phyloP scores from a whole-genome alignment of 164 flowering plant species.

The Amborella trichopoda region DNA sequence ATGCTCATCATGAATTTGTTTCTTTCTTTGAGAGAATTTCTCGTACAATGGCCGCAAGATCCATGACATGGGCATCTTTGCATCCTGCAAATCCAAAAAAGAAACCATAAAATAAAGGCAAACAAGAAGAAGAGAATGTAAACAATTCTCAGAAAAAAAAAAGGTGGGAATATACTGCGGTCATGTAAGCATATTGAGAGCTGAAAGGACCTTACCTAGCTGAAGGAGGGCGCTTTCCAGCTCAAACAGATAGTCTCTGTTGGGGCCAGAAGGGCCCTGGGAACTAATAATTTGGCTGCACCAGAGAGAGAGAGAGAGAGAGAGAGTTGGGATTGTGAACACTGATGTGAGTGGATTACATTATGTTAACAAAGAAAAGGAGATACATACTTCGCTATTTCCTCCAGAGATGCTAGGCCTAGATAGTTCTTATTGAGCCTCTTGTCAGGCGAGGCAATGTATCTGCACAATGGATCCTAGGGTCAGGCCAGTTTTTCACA shows the following conservation, averaged over 20 bases:
- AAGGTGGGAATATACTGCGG: not conserved
- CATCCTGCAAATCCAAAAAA: slow-evolving; percentile 33
- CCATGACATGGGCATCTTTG: slow-evolving; percentile 67
- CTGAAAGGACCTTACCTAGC: slow-evolving; percentile 32
- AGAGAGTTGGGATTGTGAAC: no score
- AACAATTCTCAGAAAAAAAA: not conserved
- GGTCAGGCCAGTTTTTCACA: not conserved
- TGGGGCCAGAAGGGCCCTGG: slow-evolving; percentile 95
- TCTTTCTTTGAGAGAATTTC: slow-evolving; percentile 28
- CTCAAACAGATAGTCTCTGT: slow-evolving; percentile 85
- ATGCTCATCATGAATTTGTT: slow-evolving; percentile 6
- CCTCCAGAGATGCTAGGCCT: slow-evolving; percentile 86
- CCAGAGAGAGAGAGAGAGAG: not conserved
- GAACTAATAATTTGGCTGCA: slow-evolving; percentile 75
- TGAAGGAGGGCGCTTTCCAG: slow-evolving; percentile 64
- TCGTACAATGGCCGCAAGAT: slow-evolving; percentile 63
- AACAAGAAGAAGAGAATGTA: not conserved
- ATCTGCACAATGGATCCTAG: slow-evolving; percentile 26
- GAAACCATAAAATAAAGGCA: not conserved
- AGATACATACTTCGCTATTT: slow-evolving; percentile 60
- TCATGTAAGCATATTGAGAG: no score
- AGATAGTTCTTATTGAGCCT: slow-evolving; percentile 57
- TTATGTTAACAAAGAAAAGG: no score
- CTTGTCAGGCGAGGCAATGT: slow-evolving; percentile 78
- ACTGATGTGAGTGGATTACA: no score